A percentile compares a stretch with the other conserved stretches of the same genome.
Evolutionary conservation across 371 early-diverging fungal species (phyloP).

Genomic region (Mucor racemosus): DNA sequence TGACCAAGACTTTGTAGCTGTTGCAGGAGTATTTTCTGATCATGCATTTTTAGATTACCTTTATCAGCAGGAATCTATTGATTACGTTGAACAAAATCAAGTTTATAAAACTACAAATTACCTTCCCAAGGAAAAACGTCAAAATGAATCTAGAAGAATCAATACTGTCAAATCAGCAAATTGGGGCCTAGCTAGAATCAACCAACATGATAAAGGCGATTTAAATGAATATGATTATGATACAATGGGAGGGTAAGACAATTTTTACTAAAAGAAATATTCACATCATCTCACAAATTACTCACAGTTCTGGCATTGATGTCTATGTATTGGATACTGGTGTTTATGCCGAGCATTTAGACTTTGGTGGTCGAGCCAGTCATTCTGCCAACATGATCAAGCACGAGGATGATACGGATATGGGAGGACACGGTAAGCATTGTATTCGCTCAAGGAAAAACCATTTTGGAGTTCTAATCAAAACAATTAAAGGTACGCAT

Average conservation of each 20-base stretch:
- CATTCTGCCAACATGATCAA: constrained; percentile 61
- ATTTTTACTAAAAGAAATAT: not conserved
- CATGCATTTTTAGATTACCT: constrained; percentile 39
- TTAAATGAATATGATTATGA: constrained; percentile 52
- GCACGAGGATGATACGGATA: constrained; percentile 60
- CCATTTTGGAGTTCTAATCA: constrained; percentile 5
- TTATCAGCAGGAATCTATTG: constrained; percentile 37
- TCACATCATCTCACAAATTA: constrained; percentile 20
- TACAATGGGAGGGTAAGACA: constrained; percentile 49
- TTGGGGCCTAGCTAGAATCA: constrained; percentile 68
- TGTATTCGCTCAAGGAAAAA: not conserved
- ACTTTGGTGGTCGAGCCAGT: constrained; percentile 77
- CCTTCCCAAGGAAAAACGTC: not conserved
- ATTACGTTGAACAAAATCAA: constrained; percentile 59
- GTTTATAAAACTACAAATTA: constrained; percentile 31
- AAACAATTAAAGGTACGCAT: constrained; percentile 65
- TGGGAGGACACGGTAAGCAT: constrained; percentile 75
- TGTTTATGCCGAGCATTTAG: constrained; percentile 69
- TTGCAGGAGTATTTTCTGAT: constrained; percentile 33
- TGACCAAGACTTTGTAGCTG: constrained; percentile 20
- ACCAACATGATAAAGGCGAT: constrained; percentile 39
- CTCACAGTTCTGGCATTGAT: constrained; percentile 48
- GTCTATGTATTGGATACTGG: constrained; percentile 82
- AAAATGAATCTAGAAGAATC: not conserved
- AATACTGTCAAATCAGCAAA: constrained; percentile 34